These are phyloP conservation scores for Neobulgaria alba DNA, from an alignment of 2,329 filamentous ascomycete species.

Conservation along the genomic window DNA sequence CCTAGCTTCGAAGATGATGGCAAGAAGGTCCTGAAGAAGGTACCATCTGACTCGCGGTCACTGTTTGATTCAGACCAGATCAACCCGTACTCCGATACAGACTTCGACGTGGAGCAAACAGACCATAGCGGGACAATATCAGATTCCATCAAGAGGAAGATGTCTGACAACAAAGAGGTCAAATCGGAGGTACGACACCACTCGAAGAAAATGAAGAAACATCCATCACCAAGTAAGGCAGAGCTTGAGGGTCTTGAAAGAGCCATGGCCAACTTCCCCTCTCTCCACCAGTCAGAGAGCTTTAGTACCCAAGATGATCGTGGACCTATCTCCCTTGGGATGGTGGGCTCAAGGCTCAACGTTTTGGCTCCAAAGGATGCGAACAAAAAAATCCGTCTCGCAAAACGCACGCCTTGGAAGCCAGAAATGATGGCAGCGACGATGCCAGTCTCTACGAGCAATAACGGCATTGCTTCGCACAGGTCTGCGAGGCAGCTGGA, in stretches of 20 bases:
- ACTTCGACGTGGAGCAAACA: conserved; percentile 3
- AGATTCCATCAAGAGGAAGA: conserved; percentile 9
- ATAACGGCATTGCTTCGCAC: background rate
- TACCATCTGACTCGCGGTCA: conserved; percentile 14
- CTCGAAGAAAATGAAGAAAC: conserved; percentile 18
- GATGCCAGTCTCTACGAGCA: background rate
- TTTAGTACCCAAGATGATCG: conserved; percentile 7
- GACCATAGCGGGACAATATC: background rate
- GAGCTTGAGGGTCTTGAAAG: conserved; percentile 19
- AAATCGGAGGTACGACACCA: background rate
- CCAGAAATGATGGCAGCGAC: background rate
- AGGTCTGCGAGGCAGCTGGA: background rate
- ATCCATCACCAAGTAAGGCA: conserved; percentile 20
- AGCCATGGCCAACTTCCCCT: conserved; percentile 5
- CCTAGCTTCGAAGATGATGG: conserved; percentile 15
- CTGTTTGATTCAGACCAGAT: conserved; percentile 13
- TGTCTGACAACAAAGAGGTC: conserved; percentile 1
- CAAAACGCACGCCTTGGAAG: background rate
- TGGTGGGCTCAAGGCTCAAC: conserved; percentile 1
- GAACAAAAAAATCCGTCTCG: conserved; percentile 1
- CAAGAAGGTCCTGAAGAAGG: conserved; percentile 11
- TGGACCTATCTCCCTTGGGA: conserved; percentile 2
- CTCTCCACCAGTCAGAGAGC: background rate
- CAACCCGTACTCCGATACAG: too few relatives aligned
- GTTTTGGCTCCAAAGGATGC: conserved; percentile 10